Conservation (phyloP, 805 yeast genomes). For the Millerozyma acaciae region DNA sequence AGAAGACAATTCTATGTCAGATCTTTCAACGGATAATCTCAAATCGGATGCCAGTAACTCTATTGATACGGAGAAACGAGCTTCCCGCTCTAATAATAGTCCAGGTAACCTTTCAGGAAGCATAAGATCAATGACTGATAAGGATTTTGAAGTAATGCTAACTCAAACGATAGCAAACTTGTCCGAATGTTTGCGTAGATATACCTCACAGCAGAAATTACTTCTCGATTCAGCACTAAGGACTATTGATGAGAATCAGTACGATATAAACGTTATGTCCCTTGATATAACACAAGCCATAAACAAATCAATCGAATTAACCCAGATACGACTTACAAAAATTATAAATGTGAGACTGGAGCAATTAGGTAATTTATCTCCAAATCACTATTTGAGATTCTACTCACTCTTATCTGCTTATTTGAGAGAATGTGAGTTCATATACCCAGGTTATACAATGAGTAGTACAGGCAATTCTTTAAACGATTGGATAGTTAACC, state of each 20-base stretch:
- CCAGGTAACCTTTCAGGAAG: no score
- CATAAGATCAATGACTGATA: slow-evolving; percentile 64
- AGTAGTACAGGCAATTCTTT: slow-evolving; percentile 49
- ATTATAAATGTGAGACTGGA: slow-evolving; percentile 75
- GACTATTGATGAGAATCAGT: slow-evolving; percentile 21
- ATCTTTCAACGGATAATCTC: no score
- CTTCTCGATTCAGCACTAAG: slow-evolving; percentile 63
- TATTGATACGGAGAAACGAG: slow-evolving; percentile 1
- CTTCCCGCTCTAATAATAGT: no score
- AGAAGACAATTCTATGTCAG: no score
- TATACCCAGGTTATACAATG: slow-evolving; percentile 63
- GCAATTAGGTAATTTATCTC: slow-evolving; percentile 53
- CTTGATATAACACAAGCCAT: slow-evolving; percentile 67
- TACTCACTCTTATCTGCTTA: slow-evolving; percentile 66
- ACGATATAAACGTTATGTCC: slow-evolving; percentile 44
- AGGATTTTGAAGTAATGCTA: slow-evolving; percentile 73
- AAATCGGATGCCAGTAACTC: slow-evolving; percentile 7
- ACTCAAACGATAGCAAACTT: slow-evolving; percentile 55
- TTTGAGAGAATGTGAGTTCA: slow-evolving; percentile 76
- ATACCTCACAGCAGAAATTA: slow-evolving; percentile 75
- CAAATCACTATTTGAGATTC: slow-evolving; percentile 61
- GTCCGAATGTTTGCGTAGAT: slow-evolving; percentile 69
- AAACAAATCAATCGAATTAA: slow-evolving; percentile 60
- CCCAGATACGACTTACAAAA: slow-evolving; percentile 75
- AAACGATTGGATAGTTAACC: slow-evolving; percentile 63